Percentiles rank a stretch among this genome's conserved stretches.
phyloP scores from a whole-genome alignment of 192 early-diverging fungal species.

The Fimicolochytrium jonesii region DNA sequence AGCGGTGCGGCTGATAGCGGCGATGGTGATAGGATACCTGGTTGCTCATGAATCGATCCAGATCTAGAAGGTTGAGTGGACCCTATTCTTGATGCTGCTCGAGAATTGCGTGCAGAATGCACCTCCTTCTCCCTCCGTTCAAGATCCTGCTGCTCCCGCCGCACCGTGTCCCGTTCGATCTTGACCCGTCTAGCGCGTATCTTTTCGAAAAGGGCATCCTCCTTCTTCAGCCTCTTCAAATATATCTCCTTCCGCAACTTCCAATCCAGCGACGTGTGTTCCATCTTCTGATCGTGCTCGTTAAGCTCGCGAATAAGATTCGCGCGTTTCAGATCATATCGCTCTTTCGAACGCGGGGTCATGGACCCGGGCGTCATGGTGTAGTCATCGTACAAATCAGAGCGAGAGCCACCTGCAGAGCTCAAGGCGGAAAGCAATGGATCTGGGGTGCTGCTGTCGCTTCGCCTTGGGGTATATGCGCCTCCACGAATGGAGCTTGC shows the following conservation, averaged over 20 bases:
- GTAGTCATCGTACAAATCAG: background rate
- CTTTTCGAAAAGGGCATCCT: conserved; percentile 17
- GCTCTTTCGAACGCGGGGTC: conserved; percentile 5
- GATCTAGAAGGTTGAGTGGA: too few species aligned
- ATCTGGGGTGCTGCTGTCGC: too few species aligned
- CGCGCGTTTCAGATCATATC: conserved; percentile 12
- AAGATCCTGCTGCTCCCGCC: background rate
- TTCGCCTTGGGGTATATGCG: too few species aligned
- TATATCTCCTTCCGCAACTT: conserved; percentile 13
- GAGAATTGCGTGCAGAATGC: background rate
- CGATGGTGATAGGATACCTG: too few species aligned
- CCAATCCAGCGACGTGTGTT: conserved; percentile 3
- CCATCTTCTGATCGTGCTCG: conserved; percentile 11
- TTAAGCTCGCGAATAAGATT: conserved; percentile 7
- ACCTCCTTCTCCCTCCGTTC: background rate
- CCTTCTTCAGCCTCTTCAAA: background rate
- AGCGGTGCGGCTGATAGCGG: too few species aligned
- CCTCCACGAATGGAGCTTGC: too few species aligned
- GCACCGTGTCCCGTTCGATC: background rate
- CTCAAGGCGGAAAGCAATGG: conserved; percentile 6
- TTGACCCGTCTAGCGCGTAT: background rate
- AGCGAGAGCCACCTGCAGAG: background rate
- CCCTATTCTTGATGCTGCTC: too few species aligned
- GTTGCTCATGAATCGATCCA: too few species aligned
- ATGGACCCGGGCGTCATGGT: conserved; percentile 11